Conservation (phyloP, 2,329 filamentous ascomycete species). For the Pseudogymnoascus sp. region DNA sequence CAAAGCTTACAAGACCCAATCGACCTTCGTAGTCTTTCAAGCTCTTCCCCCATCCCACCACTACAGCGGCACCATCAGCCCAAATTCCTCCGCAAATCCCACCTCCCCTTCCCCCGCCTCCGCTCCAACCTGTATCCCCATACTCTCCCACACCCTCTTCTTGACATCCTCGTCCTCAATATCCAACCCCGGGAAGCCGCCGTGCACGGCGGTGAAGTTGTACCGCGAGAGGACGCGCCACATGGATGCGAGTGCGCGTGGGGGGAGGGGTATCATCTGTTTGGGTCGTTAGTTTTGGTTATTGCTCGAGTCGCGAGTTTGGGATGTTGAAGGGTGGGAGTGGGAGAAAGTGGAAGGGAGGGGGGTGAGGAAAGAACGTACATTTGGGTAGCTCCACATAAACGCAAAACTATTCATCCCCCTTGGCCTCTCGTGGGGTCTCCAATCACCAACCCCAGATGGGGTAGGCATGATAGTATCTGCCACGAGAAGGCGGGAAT, state of each 20-base stretch:
- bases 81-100: not conserved
- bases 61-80: not conserved
- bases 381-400: constrained; percentile 69
- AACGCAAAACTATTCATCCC: constrained; percentile 53
- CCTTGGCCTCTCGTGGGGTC: constrained; percentile 31
- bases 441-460: constrained; percentile 41
- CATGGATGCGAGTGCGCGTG: constrained; percentile 55
- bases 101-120: constrained; percentile 18
- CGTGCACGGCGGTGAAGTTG: constrained; percentile 58
- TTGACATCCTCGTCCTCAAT: constrained; percentile 49
- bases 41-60: not conserved
- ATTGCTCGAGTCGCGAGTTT: constrained; percentile 7
- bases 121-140: constrained; percentile 57
- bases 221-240: constrained; percentile 57
- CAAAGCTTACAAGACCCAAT: not conserved
- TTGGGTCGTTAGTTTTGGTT: constrained; percentile 12
- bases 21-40: not conserved
- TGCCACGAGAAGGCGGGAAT: constrained; percentile 57
- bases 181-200: constrained; percentile 56
- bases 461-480: constrained; percentile 70
- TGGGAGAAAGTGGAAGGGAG: not conserved
- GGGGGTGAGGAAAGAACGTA: constrained; percentile 20
- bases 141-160: constrained; percentile 60
- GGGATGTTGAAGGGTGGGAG: not conserved
- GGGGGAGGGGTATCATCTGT: constrained; percentile 56